Conservation (phyloP, 768 basidiomycete species). For the Hemileccinum impolitum region DNA sequence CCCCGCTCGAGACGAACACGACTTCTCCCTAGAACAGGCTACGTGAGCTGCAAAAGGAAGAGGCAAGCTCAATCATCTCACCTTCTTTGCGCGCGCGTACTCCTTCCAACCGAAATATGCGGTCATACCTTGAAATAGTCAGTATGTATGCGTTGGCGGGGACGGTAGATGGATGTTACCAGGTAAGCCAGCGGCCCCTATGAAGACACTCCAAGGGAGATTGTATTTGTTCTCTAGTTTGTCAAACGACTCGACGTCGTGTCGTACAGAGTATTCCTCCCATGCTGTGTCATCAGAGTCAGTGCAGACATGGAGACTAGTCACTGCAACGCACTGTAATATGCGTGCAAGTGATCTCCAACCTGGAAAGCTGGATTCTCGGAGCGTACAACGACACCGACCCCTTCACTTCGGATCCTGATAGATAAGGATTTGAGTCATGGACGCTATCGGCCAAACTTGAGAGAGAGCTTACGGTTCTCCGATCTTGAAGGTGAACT, state of each 20-base stretch:
- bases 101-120: conserved; percentile 29
- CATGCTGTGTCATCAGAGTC: conserved; percentile 1
- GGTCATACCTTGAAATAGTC: conserved; percentile 15
- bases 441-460: neutral
- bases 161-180: conserved; percentile 2
- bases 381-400: conserved; percentile 40
- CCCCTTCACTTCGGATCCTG: neutral
- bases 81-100: conserved; percentile 39
- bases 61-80: conserved; percentile 9
- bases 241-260: neutral
- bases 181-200: conserved; percentile 27
- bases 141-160: conserved; percentile 2
- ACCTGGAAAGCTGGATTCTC: conserved; percentile 35
- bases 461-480: neutral
- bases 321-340: neutral
- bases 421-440: neutral
- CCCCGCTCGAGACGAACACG: conserved; percentile 44
- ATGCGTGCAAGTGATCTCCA: conserved; percentile 35
- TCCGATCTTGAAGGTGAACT: conserved; percentile 4
- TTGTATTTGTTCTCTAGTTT: conserved; percentile 23
- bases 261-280: conserved; percentile 13
- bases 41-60: neutral
- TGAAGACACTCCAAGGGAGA: conserved; percentile 24
- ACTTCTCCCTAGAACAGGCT: conserved; percentile 38
- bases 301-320: conserved; percentile 14